phyloP scores from a whole-genome alignment of 2,329 filamentous ascomycete genomes.

The Trichoderma sp. region DNA sequence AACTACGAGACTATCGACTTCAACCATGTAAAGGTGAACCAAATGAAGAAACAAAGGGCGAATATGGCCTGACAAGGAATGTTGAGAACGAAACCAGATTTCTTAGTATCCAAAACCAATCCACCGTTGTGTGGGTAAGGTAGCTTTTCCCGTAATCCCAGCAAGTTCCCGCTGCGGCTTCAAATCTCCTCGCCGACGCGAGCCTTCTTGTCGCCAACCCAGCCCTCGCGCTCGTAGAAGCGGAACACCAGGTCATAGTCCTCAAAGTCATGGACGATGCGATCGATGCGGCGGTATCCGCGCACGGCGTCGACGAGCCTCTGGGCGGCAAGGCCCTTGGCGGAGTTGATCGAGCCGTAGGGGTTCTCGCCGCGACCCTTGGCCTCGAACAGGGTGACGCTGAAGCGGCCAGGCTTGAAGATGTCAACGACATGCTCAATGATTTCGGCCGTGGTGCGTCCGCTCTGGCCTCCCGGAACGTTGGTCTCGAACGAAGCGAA shows the following conservation, averaged over 20 bases:
- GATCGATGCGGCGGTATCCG: constrained; percentile 87
- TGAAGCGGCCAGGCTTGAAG: constrained; percentile 97
- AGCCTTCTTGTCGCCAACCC: constrained; percentile 56
- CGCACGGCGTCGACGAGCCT: constrained; percentile 73
- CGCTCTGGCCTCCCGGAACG: constrained; percentile 84
- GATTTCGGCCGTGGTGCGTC: constrained; percentile 85
- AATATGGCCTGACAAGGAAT: constrained; percentile 11
- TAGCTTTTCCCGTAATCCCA: neutral
- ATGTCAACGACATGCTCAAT: constrained; percentile 93
- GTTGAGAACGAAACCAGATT: constrained; percentile 21
- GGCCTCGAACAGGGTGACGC: constrained; percentile 92
- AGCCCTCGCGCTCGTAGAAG: constrained; percentile 92
- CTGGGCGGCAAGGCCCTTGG: constrained; percentile 45
- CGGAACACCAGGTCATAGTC: constrained; percentile 96
- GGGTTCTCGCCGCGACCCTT: constrained; percentile 59
- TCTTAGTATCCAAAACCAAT: neutral
- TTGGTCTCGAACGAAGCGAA: constrained; percentile 99
- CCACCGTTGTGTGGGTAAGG: neutral
- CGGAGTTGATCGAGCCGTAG: constrained; percentile 47
- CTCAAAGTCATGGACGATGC: constrained; percentile 95
- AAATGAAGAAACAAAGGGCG: neutral
- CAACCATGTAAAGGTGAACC: neutral
- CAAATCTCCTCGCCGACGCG: constrained; percentile 56
- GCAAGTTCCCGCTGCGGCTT: neutral
- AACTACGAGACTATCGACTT: neutral